A percentile compares a stretch with the other conserved stretches of the same genome.
Conservation (phyloP, 352 stramenopile genomes). For the Pythium utonaiense region DNA sequence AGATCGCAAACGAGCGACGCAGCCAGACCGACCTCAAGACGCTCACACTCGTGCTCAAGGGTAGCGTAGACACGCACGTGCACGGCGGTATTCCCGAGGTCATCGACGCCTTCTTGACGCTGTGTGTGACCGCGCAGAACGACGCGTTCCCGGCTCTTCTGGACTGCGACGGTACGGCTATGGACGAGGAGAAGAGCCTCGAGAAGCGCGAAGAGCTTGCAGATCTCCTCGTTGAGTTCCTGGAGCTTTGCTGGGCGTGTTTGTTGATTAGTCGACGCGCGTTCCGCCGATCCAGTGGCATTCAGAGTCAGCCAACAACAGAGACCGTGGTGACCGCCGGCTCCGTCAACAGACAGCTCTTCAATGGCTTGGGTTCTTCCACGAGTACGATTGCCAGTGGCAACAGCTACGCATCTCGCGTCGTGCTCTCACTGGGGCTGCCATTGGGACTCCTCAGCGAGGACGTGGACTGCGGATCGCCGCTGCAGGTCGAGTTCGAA, state of each 20-base stretch:
- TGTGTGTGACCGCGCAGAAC: neutral
- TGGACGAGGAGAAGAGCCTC: slow-evolving; percentile 30
- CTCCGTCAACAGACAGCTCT: neutral
- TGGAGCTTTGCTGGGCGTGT: slow-evolving; percentile 48
- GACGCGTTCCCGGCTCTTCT: slow-evolving; percentile 21
- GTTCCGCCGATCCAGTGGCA: slow-evolving; percentile 32
- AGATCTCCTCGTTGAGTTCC: slow-evolving; percentile 54
- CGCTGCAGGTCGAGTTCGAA: slow-evolving; percentile 70
- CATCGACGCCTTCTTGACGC: slow-evolving; percentile 57
- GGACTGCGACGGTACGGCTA: slow-evolving; percentile 28
- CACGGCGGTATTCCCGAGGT: slow-evolving; percentile 73
- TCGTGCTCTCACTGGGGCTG: neutral
- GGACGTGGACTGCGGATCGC: slow-evolving; percentile 29
- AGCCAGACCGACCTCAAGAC: slow-evolving; percentile 64
- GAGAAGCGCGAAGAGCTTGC: slow-evolving; percentile 46
- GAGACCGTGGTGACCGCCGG: neutral
- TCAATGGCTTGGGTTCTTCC: neutral
- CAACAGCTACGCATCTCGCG: neutral
- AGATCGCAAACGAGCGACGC: slow-evolving; percentile 48
- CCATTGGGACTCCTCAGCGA: neutral
- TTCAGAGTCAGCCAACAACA: neutral
- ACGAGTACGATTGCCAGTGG: neutral
- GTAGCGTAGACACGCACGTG: slow-evolving; percentile 76
- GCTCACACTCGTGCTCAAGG: slow-evolving; percentile 74
- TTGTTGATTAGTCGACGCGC: slow-evolving; percentile 59